Evolutionary conservation across 306 rosid species (phyloP).

Genomic region (Begonia fuchsioides): DNA sequence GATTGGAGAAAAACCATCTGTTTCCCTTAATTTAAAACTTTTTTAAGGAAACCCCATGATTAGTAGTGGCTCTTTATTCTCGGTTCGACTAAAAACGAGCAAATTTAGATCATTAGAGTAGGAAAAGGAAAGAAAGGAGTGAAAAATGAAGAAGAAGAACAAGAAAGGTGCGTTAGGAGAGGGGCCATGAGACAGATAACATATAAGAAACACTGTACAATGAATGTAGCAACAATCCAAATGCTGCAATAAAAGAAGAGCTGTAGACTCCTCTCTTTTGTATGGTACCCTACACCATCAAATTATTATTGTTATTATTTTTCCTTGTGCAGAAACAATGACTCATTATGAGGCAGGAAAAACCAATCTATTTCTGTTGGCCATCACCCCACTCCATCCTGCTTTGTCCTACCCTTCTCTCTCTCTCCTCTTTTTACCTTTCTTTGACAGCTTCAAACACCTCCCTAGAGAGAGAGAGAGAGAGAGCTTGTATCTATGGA

Average conservation of each 20-base stretch:
- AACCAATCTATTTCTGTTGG: too few species aligned
- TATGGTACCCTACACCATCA: neutral
- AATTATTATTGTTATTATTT: too few species aligned
- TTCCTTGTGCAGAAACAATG: too few species aligned
- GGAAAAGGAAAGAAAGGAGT: neutral
- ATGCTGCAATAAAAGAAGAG: constrained; percentile 4
- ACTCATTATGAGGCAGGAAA: too few species aligned
- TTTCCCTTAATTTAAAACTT: too few species aligned
- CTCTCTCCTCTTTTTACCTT: constrained; percentile 4
- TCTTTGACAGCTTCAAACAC: constrained; percentile 5
- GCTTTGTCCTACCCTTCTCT: constrained; percentile 1
- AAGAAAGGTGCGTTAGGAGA: constrained; percentile 4
- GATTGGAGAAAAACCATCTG: too few species aligned
- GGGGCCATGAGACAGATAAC: neutral
- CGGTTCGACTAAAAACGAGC: too few species aligned
- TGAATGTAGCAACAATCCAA: constrained; percentile 2
- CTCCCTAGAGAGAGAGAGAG: constrained; percentile 5
- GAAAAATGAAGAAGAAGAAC: constrained; percentile 2
- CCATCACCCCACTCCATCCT: neutral
- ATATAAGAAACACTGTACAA: constrained; percentile 5
- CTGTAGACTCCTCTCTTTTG: constrained; percentile 2
- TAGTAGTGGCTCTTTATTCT: too few species aligned
- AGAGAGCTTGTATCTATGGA: constrained; percentile 6
- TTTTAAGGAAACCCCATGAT: too few species aligned
- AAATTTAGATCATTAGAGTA: neutral